Conservation (phyloP, 2,329 filamentous ascomycete species). For the Colletotrichum scovillei region DNA sequence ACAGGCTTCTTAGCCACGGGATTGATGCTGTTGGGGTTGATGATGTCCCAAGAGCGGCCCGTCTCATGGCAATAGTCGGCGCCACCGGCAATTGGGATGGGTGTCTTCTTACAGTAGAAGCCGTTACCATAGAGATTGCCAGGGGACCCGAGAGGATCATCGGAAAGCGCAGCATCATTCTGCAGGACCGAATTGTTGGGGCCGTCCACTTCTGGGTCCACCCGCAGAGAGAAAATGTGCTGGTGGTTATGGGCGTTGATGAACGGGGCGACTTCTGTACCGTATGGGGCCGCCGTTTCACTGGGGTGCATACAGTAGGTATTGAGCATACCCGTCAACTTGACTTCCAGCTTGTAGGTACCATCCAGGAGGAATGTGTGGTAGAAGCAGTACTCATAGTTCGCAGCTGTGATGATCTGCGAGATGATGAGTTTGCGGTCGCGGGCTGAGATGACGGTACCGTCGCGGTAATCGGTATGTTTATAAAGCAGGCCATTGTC, state of each 20-base stretch:
- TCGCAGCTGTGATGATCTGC: conserved; percentile 78
- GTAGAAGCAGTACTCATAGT: conserved; percentile 76
- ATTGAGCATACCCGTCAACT: conserved; percentile 63
- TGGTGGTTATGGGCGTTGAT: conserved; percentile 68
- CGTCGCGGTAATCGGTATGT: conserved; percentile 80
- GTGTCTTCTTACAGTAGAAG: conserved; percentile 61
- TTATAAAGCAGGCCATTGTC: conserved; percentile 81
- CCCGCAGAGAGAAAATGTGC: conserved; percentile 60
- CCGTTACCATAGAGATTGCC: conserved; percentile 82
- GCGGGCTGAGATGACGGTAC: conserved; percentile 75
- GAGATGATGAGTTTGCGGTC: conserved; percentile 79
- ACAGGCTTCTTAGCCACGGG: conserved; percentile 54
- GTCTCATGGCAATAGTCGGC: conserved; percentile 38
- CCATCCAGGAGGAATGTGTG: conserved; percentile 63
- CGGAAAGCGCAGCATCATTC: conserved; percentile 47
- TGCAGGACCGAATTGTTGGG: background rate
- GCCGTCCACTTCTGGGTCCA: background rate
- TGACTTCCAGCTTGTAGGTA: conserved; percentile 71
- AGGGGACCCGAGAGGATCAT: conserved; percentile 71
- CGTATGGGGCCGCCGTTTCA: conserved; percentile 51
- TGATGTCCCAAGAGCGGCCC: conserved; percentile 39
- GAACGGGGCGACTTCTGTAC: conserved; percentile 63
- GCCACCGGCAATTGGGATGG: conserved; percentile 39
- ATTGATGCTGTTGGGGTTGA: conserved; percentile 65
- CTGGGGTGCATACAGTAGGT: conserved; percentile 52